Evolutionary conservation across 2,329 filamentous ascomycete genomes (phyloP).

Genomic region (Trichoderma guizhouense): DNA sequence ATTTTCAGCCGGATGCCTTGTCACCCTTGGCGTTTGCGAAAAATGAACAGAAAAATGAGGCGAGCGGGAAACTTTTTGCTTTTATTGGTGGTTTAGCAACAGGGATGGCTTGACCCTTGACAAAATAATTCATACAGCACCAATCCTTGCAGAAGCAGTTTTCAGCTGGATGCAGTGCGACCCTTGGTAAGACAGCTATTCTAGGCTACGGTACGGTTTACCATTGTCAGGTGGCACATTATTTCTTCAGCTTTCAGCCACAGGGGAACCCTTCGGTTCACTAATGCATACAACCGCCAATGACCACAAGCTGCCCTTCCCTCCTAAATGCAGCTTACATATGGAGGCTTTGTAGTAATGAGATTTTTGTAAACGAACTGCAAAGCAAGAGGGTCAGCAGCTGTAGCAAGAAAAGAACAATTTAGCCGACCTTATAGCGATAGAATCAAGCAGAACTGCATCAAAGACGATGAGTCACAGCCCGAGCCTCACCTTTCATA

Average conservation of each 20-base stretch:
- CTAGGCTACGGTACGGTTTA: neutral
- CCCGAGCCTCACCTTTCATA: neutral
- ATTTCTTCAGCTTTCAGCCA: neutral
- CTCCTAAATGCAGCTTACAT: neutral
- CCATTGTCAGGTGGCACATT: neutral
- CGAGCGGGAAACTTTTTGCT: neutral
- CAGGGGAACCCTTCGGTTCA: neutral
- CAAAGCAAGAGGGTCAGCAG: neutral
- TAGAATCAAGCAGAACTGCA: neutral
- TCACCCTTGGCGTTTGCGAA: neutral
- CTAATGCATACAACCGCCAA: neutral
- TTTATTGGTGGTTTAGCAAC: neutral
- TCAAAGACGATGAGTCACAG: neutral
- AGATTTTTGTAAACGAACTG: neutral
- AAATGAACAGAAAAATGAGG: neutral
- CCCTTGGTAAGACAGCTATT: neutral
- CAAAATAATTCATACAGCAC: neutral
- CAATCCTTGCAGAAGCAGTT: neutral
- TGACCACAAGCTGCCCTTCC: neutral
- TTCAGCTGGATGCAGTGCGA: neutral
- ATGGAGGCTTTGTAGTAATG: neutral
- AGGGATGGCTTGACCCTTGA: neutral
- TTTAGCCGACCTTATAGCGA: neutral
- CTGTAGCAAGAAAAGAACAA: neutral
- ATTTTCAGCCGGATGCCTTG: neutral